Percentiles rank a stretch among this genome's conserved stretches.
Conservation (phyloP, 768 basidiomycete genomes). For the Termitomyces sp. region DNA sequence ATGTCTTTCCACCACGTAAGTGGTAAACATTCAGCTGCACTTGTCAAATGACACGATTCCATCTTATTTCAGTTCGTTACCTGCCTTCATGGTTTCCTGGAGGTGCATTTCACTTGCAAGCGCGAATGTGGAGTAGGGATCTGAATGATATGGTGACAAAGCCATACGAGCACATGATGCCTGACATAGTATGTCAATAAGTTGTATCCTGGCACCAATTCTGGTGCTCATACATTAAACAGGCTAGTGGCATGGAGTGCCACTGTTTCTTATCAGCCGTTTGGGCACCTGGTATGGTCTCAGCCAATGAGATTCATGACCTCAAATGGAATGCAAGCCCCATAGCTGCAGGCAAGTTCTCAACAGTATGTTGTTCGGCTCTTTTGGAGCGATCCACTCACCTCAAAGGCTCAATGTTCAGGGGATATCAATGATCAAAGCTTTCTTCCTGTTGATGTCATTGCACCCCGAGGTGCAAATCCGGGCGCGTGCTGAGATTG, state of each 20-base stretch:
- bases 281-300: not conserved
- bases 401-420: not conserved
- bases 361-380: not conserved
- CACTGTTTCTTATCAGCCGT: not conserved
- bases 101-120: slow-evolving; percentile 1
- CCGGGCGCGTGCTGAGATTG: slow-evolving; percentile 26
- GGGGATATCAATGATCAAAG: slow-evolving; percentile 8
- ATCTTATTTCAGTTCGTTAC: slow-evolving; percentile 1
- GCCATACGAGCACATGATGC: not conserved
- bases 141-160: not conserved
- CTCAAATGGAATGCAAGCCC: slow-evolving; percentile 5
- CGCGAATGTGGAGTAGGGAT: not conserved
- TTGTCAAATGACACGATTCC: not conserved
- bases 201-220: not conserved
- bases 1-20: slow-evolving; percentile 22
- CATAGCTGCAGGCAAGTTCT: not conserved
- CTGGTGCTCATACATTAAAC: not conserved
- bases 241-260: not conserved
- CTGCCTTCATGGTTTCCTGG: slow-evolving; percentile 16
- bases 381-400: not conserved
- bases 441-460: slow-evolving; percentile 30
- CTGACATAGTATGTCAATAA: not conserved
- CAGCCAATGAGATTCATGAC: not conserved
- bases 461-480: slow-evolving; percentile 24
- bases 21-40: not conserved